Evolutionary conservation across 73 alveolate genomes (phyloP).

Genomic region (Paramecium primaurelia): DNA sequence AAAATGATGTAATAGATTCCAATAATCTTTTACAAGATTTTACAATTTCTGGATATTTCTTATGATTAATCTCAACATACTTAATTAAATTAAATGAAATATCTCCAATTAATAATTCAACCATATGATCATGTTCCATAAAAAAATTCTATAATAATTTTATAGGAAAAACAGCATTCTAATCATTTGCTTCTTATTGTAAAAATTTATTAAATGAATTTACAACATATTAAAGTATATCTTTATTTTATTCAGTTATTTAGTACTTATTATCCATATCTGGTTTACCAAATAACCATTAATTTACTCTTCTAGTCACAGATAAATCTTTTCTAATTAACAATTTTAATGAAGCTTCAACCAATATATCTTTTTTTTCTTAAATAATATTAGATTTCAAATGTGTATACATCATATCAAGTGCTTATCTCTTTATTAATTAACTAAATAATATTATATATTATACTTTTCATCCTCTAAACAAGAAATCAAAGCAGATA

Average conservation of each 20-base stretch:
- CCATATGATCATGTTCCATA: slow-evolving; percentile 65
- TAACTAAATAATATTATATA: neutral
- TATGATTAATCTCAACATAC: slow-evolving; percentile 38
- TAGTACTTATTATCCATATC: slow-evolving; percentile 63
- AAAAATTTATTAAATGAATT: slow-evolving; percentile 50
- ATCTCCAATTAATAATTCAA: slow-evolving; percentile 30
- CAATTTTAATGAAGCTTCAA: slow-evolving; percentile 35
- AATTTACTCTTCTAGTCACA: slow-evolving; percentile 62
- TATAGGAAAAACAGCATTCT: slow-evolving; percentile 43
- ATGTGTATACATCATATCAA: slow-evolving; percentile 56
- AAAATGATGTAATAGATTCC: slow-evolving; percentile 37
- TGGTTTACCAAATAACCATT: slow-evolving; percentile 64
- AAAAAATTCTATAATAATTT: slow-evolving; percentile 47
- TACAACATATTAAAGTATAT: neutral
- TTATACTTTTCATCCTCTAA: slow-evolving; percentile 52
- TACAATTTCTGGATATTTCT: neutral
- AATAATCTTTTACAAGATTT: slow-evolving; percentile 32
- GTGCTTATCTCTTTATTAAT: slow-evolving; percentile 50
- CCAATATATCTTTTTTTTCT: slow-evolving; percentile 35
- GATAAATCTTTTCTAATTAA: slow-evolving; percentile 57
- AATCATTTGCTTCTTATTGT: slow-evolving; percentile 22
- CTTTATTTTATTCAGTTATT: neutral
- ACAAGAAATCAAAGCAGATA: slow-evolving; percentile 13
- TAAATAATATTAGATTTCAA: slow-evolving; percentile 4
- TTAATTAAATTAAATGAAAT: slow-evolving; percentile 9